Conservation (phyloP, 345 rosid species). For the Eucalyptus shirleyi region DNA sequence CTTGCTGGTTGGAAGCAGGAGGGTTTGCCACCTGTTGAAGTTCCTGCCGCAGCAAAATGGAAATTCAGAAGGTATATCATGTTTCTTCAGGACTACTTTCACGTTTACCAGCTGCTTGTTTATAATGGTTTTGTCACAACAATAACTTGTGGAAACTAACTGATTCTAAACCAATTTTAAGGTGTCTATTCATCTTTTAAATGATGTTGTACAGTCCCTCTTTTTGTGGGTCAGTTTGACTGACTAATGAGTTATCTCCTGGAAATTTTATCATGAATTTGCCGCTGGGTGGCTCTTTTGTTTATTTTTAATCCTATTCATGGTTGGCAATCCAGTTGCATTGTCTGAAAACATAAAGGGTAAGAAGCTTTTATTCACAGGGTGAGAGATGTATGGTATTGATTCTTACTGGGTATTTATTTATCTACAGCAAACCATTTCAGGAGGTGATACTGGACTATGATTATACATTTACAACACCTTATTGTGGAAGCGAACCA, state of each 20-base stretch:
- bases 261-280: background rate
- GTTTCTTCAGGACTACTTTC: background rate
- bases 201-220: background rate
- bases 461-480: conserved; percentile 95
- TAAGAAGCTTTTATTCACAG: background rate
- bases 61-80: conserved; percentile 64
- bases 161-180: background rate
- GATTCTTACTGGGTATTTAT: background rate
- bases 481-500: conserved; percentile 73
- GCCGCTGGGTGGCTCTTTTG: background rate
- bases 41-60: conserved; percentile 94
- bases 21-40: conserved; percentile 85
- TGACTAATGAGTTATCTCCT: background rate
- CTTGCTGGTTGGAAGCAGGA: conserved; percentile 73
- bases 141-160: background rate
- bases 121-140: background rate
- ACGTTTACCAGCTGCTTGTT: background rate
- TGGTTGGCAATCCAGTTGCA: background rate
- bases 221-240: background rate
- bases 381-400: background rate
- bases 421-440: conserved; percentile 72
- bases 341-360: background rate
- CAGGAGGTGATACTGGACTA: conserved; percentile 92
- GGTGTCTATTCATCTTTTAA: background rate
- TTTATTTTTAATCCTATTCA: background rate